These are phyloP conservation scores for Graphilbum sp. DNA, from an alignment of 2,329 filamentous ascomycete genomes.

Conservation along the genomic window DNA sequence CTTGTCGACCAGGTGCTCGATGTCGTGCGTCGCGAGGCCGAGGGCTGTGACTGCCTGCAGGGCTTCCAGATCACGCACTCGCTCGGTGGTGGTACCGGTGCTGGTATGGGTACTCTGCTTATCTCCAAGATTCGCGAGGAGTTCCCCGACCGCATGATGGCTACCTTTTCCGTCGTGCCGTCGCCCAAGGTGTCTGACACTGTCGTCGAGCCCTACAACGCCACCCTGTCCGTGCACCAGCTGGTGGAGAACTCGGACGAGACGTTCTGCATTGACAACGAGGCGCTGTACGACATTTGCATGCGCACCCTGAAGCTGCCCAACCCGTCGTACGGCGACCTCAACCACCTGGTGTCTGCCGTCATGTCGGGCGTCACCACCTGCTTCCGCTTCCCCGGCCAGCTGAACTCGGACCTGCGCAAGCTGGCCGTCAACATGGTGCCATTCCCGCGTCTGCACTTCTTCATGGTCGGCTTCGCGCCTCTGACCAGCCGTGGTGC, in stretches of 20 bases:
- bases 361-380: constrained; percentile 99
- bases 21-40: constrained; percentile 95
- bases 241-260: constrained; percentile 99
- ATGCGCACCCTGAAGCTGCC: constrained; percentile 98
- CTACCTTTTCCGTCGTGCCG: constrained; percentile 96
- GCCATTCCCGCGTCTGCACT: constrained; percentile 99
- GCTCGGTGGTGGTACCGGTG: constrained; percentile 98
- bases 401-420: constrained; percentile 99
- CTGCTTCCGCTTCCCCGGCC: constrained; percentile 96
- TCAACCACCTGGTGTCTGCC: constrained; percentile 98
- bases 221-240: constrained; percentile 96
- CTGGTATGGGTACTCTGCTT: constrained; percentile 98
- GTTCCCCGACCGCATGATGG: constrained; percentile 99
- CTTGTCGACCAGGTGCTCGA: constrained; percentile 96
- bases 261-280: constrained; percentile 99
- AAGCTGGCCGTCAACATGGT: constrained; percentile 99
- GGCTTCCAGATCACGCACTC: constrained; percentile 99
- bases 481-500: constrained; percentile 78
- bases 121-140: constrained; percentile 99
- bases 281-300: constrained; percentile 99
- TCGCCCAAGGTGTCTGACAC: constrained; percentile 99
- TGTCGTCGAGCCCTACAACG: constrained; percentile 99
- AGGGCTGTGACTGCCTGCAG: constrained; percentile 98
- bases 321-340: constrained; percentile 95
- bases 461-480: constrained; percentile 99